phyloP scores from a whole-genome alignment of 345 rosid genomes.

The Lepidium aucheri region DNA sequence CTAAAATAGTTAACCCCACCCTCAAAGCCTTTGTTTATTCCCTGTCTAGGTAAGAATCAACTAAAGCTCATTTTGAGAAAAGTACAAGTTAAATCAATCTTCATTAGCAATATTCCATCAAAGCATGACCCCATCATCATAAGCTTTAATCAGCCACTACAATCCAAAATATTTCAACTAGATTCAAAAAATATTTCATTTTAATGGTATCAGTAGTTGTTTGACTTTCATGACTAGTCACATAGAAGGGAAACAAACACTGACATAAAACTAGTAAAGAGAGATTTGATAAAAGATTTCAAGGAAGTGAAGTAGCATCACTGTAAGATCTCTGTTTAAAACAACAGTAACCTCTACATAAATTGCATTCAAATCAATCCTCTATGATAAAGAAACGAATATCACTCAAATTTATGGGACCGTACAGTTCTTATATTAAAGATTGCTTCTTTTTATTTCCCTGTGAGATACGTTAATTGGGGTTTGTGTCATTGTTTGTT shows the following conservation, averaged over 20 bases:
- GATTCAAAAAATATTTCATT: not conserved
- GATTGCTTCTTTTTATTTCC: not conserved
- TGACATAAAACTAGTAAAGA: slow-evolving; percentile 17
- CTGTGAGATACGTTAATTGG: slow-evolving; percentile 26
- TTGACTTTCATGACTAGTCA: slow-evolving; percentile 24
- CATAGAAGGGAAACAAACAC: slow-evolving; percentile 10
- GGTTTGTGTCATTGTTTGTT: slow-evolving; percentile 31
- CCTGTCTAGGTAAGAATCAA: slow-evolving; percentile 25
- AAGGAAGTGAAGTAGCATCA: slow-evolving; percentile 11
- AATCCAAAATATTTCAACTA: not conserved
- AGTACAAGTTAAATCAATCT: slow-evolving; percentile 6
- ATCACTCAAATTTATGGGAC: not conserved
- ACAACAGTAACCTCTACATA: slow-evolving; percentile 8
- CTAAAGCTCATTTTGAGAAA: slow-evolving; percentile 12
- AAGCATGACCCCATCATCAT: not conserved
- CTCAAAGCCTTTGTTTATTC: not conserved
- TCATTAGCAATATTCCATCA: slow-evolving; percentile 19
- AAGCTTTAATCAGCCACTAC: not conserved
- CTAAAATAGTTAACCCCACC: slow-evolving; percentile 10
- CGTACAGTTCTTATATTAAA: slow-evolving; percentile 5
- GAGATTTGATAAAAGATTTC: slow-evolving; percentile 20
- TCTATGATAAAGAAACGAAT: slow-evolving; percentile 8
- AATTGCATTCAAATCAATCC: not conserved
- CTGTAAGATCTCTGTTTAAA: slow-evolving; percentile 7
- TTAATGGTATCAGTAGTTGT: not conserved